Evolutionary conservation across 257 asterid species (phyloP).

Genomic region (Solanum lignicaule): DNA sequence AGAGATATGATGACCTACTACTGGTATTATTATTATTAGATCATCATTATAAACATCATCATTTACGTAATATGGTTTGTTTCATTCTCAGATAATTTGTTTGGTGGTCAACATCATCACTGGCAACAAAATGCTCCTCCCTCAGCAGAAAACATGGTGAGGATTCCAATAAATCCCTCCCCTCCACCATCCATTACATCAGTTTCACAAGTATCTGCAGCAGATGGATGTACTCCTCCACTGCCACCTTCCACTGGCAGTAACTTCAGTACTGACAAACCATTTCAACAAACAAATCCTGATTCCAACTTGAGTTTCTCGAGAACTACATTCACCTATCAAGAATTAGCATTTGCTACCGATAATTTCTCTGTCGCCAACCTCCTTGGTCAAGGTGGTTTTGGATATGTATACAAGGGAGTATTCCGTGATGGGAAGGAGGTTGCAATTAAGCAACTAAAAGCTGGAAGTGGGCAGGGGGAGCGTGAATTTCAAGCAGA

Average conservation of each 20-base stretch:
- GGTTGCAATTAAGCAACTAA: constrained; percentile 77
- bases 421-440: constrained; percentile 57
- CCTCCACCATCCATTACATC: constrained; percentile 16
- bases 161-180: constrained; percentile 17
- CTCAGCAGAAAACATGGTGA: constrained; percentile 6
- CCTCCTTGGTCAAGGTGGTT: constrained; percentile 88
- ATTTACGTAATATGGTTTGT: neutral
- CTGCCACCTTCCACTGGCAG: constrained; percentile 32
- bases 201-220: constrained; percentile 24
- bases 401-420: constrained; percentile 86
- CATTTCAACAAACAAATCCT: constrained; percentile 9
- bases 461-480: constrained; percentile 79
- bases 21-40: too few species aligned
- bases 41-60: neutral
- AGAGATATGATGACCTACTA: neutral
- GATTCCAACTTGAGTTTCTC: constrained; percentile 15
- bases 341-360: constrained; percentile 66
- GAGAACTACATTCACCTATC: constrained; percentile 53
- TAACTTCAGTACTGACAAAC: constrained; percentile 29
- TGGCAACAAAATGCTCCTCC: constrained; percentile 27
- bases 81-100: constrained; percentile 24
- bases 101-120: constrained; percentile 22
- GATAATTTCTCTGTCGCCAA: constrained; percentile 42
- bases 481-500: constrained; percentile 99
- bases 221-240: constrained; percentile 21